phyloP scores from a whole-genome alignment of 371 early-diverging fungal genomes.

The Mucor irregularis region DNA sequence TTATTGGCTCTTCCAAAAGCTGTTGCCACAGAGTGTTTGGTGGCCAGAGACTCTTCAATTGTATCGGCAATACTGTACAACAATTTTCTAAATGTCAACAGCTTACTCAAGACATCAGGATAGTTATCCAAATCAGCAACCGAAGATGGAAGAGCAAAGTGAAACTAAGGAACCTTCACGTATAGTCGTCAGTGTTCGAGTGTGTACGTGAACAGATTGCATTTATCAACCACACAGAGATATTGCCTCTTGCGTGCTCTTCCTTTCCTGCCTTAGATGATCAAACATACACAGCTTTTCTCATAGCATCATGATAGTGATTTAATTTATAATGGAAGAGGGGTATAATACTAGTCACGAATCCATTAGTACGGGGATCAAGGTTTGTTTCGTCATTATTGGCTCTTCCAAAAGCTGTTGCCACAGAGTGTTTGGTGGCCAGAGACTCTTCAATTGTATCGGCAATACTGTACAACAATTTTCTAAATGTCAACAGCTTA shows the following conservation, averaged over 20 bases:
- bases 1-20: slow-evolving; percentile 14
- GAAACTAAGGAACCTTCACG: slow-evolving; percentile 10
- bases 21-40: slow-evolving; percentile 14
- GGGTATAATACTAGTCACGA: slow-evolving; percentile 14
- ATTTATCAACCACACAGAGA: too few relatives aligned
- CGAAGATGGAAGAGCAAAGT: slow-evolving; percentile 14
- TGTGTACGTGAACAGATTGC: too few relatives aligned
- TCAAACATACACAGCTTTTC: slow-evolving; percentile 64
- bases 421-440: slow-evolving; percentile 13
- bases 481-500: slow-evolving; percentile 9
- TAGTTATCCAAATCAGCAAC: slow-evolving; percentile 10
- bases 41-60: slow-evolving; percentile 15
- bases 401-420: slow-evolving; percentile 13
- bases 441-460: slow-evolving; percentile 17
- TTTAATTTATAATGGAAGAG: slow-evolving; percentile 59
- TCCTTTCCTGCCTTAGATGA: too few relatives aligned
- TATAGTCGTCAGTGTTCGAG: slow-evolving; percentile 14
- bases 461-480: slow-evolving; percentile 7
- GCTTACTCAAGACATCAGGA: slow-evolving; percentile 16
- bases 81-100: slow-evolving; percentile 8
- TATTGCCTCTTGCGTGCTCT: too few relatives aligned
- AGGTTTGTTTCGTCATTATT: slow-evolving; percentile 12
- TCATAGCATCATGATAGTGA: slow-evolving; percentile 62
- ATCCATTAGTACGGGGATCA: slow-evolving; percentile 16
- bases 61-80: slow-evolving; percentile 10